Conservation (phyloP, 768 basidiomycete species). For the Psilocybe cyanescens region DNA sequence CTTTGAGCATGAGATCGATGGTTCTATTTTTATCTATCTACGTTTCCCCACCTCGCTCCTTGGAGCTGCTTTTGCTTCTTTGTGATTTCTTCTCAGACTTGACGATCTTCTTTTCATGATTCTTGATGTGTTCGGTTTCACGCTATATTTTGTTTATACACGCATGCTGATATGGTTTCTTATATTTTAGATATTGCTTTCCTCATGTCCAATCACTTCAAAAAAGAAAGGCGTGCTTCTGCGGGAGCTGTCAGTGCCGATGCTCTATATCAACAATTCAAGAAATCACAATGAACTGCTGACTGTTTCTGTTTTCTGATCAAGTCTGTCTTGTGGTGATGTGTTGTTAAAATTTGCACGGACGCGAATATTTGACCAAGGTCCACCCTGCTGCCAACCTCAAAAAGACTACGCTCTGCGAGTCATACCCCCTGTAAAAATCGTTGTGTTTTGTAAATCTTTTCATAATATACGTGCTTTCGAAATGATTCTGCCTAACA, state of each 20-base stretch:
- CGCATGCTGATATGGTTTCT: not conserved
- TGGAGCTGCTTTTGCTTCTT: not conserved
- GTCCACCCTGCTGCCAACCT: too few species aligned
- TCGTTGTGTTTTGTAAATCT: not conserved
- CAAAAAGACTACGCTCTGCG: too few species aligned
- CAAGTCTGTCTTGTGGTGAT: too few species aligned
- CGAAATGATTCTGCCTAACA: not conserved
- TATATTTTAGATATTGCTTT: conserved; percentile 33
- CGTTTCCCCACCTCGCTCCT: not conserved
- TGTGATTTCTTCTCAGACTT: not conserved
- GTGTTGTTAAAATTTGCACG: too few species aligned
- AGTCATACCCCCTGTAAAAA: too few species aligned
- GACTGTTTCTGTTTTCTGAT: too few species aligned
- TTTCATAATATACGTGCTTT: not conserved
- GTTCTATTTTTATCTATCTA: not conserved
- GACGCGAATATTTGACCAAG: too few species aligned
- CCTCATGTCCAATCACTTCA: conserved; percentile 39
- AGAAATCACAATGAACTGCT: conserved; percentile 8
- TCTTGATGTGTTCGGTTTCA: not conserved
- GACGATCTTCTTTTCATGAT: not conserved
- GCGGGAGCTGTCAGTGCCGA: not conserved
- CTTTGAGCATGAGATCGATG: too few species aligned
- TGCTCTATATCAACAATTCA: conserved; percentile 24
- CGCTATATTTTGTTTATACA: not conserved
- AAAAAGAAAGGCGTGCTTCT: conserved; percentile 24